Percentiles rank a stretch among this genome's conserved stretches.
phyloP scores from a whole-genome alignment of 306 rosid genomes.

The Elaeagnus macrophylla region DNA sequence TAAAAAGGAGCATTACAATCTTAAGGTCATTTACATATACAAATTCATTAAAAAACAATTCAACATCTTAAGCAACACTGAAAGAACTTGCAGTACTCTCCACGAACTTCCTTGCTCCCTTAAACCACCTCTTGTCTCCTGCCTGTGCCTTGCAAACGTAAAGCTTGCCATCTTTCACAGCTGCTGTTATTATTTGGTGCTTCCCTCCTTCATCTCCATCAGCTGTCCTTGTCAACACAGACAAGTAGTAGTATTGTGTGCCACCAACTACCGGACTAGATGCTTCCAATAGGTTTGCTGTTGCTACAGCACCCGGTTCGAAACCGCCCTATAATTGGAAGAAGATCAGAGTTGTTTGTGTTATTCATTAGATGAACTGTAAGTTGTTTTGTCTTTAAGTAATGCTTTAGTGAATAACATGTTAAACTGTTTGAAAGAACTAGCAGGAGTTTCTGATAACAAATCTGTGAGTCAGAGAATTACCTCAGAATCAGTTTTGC shows the following conservation, averaged over 20 bases:
- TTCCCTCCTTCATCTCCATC: conserved; percentile 98
- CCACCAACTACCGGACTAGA: conserved; percentile 32
- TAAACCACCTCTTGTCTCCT: conserved; percentile 99
- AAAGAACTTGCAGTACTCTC: conserved; percentile 69
- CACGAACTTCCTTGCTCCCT: conserved; percentile 84
- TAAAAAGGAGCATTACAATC: conserved; percentile 22
- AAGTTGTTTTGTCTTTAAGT: too few species aligned
- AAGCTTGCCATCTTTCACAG: conserved; percentile 78
- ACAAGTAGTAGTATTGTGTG: conserved; percentile 47
- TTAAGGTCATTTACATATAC: conserved; percentile 38
- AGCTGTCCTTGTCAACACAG: conserved; percentile 94
- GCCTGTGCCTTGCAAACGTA: conserved; percentile 96
- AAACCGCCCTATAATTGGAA: conserved; percentile 68
- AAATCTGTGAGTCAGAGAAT: conserved; percentile 2
- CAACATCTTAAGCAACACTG: conserved; percentile 60
- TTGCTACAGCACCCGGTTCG: conserved; percentile 65
- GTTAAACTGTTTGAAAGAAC: too few species aligned
- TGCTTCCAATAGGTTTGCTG: conserved; percentile 70
- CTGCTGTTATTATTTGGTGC: conserved; percentile 79
- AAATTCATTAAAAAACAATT: conserved; percentile 8
- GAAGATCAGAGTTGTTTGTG: background rate
- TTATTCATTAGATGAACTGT: too few species aligned
- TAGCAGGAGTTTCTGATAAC: background rate
- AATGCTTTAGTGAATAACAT: too few species aligned
- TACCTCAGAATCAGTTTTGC: conserved; percentile 95